phyloP scores from a whole-genome alignment of 352 stramenopile species.

The Globisporangium viniferum region DNA sequence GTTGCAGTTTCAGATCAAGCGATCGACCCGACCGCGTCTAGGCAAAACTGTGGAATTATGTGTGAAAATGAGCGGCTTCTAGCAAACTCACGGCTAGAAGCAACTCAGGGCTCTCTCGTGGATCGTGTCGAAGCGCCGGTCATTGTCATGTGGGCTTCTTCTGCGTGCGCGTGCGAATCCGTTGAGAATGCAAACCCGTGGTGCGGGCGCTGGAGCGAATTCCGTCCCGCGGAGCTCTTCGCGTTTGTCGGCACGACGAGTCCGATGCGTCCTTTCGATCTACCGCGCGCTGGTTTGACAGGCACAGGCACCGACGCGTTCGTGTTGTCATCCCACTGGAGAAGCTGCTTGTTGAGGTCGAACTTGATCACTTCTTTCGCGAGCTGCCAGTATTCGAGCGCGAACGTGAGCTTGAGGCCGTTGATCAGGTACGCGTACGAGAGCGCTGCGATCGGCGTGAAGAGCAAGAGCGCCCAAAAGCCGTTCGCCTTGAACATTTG shows the following conservation, averaged over 20 bases:
- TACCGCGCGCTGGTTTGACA: slow-evolving; percentile 16
- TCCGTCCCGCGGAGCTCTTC: slow-evolving; percentile 9
- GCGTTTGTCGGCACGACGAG: slow-evolving; percentile 40
- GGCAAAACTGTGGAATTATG: not conserved
- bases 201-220: slow-evolving; percentile 38
- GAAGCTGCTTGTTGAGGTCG: slow-evolving; percentile 42
- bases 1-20: not conserved
- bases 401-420: slow-evolving; percentile 53
- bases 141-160: slow-evolving; percentile 53
- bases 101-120: not conserved
- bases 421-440: slow-evolving; percentile 51
- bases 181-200: slow-evolving; percentile 76
- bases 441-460: slow-evolving; percentile 53
- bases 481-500: slow-evolving; percentile 46
- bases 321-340: slow-evolving; percentile 69
- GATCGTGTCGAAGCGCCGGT: slow-evolving; percentile 33
- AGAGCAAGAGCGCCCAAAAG: slow-evolving; percentile 62
- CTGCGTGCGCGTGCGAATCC: slow-evolving; percentile 48
- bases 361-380: slow-evolving; percentile 77
- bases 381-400: slow-evolving; percentile 77
- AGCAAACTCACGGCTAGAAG: no score
- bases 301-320: slow-evolving; percentile 48
- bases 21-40: not conserved
- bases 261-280: slow-evolving; percentile 19
- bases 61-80: no score